phyloP scores from a whole-genome alignment of 371 early-diverging fungal species.

The Mucor sp. region DNA sequence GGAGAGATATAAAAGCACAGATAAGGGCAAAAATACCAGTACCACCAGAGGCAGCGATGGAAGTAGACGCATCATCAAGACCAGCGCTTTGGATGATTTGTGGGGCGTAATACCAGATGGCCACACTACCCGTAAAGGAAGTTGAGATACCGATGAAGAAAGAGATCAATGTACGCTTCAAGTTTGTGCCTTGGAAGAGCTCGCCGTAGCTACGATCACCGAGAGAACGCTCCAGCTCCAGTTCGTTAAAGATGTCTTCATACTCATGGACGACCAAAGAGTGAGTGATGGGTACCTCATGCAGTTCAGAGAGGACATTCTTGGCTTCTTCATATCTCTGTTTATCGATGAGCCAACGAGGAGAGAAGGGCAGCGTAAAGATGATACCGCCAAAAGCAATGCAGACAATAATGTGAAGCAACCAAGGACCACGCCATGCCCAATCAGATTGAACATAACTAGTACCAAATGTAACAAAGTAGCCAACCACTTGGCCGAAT shows the following conservation, averaged over 20 bases:
- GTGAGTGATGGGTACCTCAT: slow-evolving; percentile 34
- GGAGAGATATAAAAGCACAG: slow-evolving; percentile 58
- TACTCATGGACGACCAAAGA: slow-evolving; percentile 37
- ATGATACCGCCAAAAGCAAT: slow-evolving; percentile 13
- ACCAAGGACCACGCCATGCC: slow-evolving; percentile 49
- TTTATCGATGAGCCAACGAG: slow-evolving; percentile 59
- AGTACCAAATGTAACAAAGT: slow-evolving; percentile 49
- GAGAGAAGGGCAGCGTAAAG: slow-evolving; percentile 49
- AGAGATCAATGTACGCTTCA: slow-evolving; percentile 35
- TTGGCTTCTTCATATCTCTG: slow-evolving; percentile 47
- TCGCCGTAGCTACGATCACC: slow-evolving; percentile 40
- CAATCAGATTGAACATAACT: slow-evolving; percentile 35
- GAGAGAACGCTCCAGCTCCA: slow-evolving; percentile 37
- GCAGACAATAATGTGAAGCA: slow-evolving; percentile 33
- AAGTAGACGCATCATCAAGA: slow-evolving; percentile 31
- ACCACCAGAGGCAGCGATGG: slow-evolving; percentile 47
- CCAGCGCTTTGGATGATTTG: slow-evolving; percentile 43
- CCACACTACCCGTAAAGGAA: slow-evolving; percentile 66
- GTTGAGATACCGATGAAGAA: slow-evolving; percentile 59
- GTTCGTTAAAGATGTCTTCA: slow-evolving; percentile 37
- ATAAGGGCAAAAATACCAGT: slow-evolving; percentile 39
- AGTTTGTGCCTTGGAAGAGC: slow-evolving; percentile 37
- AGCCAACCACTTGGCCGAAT: slow-evolving; percentile 45
- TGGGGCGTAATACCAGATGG: slow-evolving; percentile 56
- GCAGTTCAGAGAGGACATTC: slow-evolving; percentile 34